Evolutionary conservation across 441 rosid species (phyloP), one percentile per base, ranked within the genome.

Genomic region (Populus trichocarpa): DNA sequence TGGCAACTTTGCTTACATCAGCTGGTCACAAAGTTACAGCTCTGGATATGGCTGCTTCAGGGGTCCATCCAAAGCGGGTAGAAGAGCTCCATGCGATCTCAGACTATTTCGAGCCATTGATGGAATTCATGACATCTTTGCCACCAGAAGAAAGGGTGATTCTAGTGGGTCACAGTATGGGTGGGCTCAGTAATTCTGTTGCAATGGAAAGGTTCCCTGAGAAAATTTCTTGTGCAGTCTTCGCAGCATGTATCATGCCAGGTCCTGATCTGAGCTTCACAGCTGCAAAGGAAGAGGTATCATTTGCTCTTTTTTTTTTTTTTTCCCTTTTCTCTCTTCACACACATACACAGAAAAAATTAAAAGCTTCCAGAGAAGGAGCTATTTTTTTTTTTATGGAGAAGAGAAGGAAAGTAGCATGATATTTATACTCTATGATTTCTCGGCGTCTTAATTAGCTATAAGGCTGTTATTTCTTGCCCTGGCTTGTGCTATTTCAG

Each of bases 61-160:
- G 86, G 2, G 69, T 83, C 28, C 72, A 88, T 38, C 83, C 85
- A n/a, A 81, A 80, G 77, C 81, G 73, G 85, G 81, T 86, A 18
- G 72, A 84, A 0, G 89, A 90, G 74, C 67, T 87, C 26, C 73
- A 67, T 32, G 86, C 90, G 0, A 72, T 90, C 23, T 83, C 90
- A 2, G 96, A 88, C 70, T 89, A 87, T 72, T 66, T 79, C 30
- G 79, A 80, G 75, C 95, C 97, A 5, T 77, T 90, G 79, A 70
- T 81, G 32, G 77, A 75, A 35, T 84, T 81, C 81, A 36, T 84
- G 75, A 76, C 22, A 23, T 71, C 79, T 23, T 70, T 79, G 2
- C 68, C 76, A 30, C 59, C 42, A 13, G 81, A 69, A 9, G 86
- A 83, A 59, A 83, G 65, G 65, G 83, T 81, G 50, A 75, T 77